Base-by-base conservation (phyloP, 2,329 filamentous ascomycete species). In the Calonectria honghensis region DNA sequence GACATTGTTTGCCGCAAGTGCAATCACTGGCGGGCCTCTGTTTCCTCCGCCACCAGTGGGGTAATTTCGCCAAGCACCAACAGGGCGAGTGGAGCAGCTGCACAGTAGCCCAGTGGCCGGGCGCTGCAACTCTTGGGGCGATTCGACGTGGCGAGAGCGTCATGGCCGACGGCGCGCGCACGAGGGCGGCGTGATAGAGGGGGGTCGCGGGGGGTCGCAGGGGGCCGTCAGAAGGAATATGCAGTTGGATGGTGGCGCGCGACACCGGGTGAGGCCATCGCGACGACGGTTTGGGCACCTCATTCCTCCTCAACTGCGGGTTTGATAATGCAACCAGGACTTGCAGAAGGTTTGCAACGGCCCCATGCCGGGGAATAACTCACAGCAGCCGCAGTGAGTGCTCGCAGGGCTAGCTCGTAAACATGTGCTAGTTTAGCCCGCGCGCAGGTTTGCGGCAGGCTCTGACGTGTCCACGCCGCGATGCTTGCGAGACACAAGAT, bases 361-460 rank as follows among this genome's bases (percentile, higher is more conserved):
- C 24, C 24, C 37, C 37, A 63, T 18, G 6, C 35, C 57, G 24
- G 57, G 35, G 57, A 18, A 63, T 13, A 24, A 9, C n/a, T 13
- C 45, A 13, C 35, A 6, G 6, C 35, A 41, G n/a, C 57, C 45
- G 45, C 45, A 48, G 39, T 63, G 57, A 29, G 57, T 39, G 37
- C 57, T 63, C 57, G 57, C 57, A 63, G 57, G 27, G 37, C 31
- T 63, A 63, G 57, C 24, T 39, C 4, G 57, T 13, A 63, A 63
- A 39, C 57, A 63, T 41, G 37, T 29, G 57, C 57, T 63, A 63
- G 37, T 29, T 37, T 63, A 63, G 57, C 57, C 37, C 57, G 35
- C 57, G 10, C 57, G 39, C 57, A 63, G 24, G 24, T 63, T 63
- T 63, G 57, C 57, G 57, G 57, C 57, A 41, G 29, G 37, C 57